Conservation (phyloP, 2,329 filamentous ascomycete genomes). For the Oidium heveae region DNA sequence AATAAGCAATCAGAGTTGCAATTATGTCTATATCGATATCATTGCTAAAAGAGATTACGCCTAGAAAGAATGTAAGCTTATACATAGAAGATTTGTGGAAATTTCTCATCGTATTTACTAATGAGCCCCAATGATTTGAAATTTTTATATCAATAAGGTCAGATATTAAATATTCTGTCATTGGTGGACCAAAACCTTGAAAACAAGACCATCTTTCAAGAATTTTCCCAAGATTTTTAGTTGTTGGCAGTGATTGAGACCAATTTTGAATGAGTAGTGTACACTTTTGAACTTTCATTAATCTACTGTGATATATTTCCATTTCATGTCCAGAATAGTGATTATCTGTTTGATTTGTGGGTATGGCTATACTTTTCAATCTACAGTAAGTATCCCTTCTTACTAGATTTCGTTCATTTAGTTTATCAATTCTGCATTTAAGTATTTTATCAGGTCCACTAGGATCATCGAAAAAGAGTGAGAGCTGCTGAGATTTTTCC, state of each 20-base stretch:
- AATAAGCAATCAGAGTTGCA: conserved; percentile 20
- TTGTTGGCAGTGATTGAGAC: conserved; percentile 8
- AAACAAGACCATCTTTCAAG: conserved; percentile 15
- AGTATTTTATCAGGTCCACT: background rate
- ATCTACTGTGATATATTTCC: too few species aligned
- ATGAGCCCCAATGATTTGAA: conserved; percentile 18
- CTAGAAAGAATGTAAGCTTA: conserved; percentile 21
- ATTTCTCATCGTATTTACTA: conserved; percentile 16
- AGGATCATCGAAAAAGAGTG: conserved; percentile 2
- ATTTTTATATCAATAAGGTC: conserved; percentile 18
- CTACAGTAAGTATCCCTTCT: background rate
- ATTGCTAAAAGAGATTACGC: conserved; percentile 18
- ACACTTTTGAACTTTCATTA: conserved; percentile 5
- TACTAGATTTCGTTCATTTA: background rate
- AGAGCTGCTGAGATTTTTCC: conserved; percentile 5
- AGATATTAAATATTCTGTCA: conserved; percentile 14
- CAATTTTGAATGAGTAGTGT: conserved; percentile 8
- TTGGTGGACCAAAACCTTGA: conserved; percentile 15
- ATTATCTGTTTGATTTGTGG: too few species aligned
- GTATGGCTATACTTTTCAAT: too few species aligned
- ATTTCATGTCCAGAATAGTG: too few species aligned
- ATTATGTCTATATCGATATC: conserved; percentile 18
- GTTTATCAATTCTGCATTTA: conserved; percentile 1
- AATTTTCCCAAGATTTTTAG: conserved; percentile 8
- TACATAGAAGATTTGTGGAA: conserved; percentile 11